These are phyloP conservation scores for Beta lomatogona DNA, from an alignment of 179 eudicot genomes.

Conservation along the genomic window DNA sequence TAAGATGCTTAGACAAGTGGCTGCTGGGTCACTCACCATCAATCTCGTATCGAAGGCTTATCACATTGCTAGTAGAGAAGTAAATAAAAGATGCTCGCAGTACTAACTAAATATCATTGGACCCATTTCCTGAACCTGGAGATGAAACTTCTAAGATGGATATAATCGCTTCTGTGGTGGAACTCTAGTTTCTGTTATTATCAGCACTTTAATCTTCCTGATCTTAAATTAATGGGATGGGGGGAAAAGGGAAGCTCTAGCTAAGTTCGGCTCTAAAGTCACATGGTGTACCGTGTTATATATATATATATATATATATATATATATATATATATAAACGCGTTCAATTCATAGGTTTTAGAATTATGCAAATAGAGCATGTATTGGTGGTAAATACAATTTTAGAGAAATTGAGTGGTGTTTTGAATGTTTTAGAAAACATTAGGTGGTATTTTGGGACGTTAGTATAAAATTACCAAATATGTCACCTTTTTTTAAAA, in stretches of 20 bases:
- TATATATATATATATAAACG: too few species aligned
- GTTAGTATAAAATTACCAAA: too few species aligned
- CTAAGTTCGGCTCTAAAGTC: background rate
- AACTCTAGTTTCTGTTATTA: background rate
- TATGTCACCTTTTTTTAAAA: too few species aligned
- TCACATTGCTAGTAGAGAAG: background rate
- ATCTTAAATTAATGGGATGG: background rate
- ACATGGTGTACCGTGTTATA: background rate
- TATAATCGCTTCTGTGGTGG: background rate
- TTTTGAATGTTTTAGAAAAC: too few species aligned
- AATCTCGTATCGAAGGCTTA: background rate
- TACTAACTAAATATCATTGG: background rate
- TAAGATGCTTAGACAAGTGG: constrained; percentile 12
- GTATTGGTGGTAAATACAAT: too few species aligned
- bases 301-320: too few species aligned
- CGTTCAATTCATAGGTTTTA: too few species aligned
- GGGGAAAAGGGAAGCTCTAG: background rate
- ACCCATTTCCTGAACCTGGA: background rate
- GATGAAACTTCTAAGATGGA: background rate
- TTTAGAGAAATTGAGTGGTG: too few species aligned
- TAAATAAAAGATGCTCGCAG: background rate
- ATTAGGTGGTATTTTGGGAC: too few species aligned
- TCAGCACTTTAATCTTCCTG: background rate
- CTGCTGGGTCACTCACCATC: background rate
- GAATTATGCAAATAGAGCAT: too few species aligned